Conservation (phyloP, 2,329 filamentous ascomycete genomes). For the Periglandula ipomoeae region DNA sequence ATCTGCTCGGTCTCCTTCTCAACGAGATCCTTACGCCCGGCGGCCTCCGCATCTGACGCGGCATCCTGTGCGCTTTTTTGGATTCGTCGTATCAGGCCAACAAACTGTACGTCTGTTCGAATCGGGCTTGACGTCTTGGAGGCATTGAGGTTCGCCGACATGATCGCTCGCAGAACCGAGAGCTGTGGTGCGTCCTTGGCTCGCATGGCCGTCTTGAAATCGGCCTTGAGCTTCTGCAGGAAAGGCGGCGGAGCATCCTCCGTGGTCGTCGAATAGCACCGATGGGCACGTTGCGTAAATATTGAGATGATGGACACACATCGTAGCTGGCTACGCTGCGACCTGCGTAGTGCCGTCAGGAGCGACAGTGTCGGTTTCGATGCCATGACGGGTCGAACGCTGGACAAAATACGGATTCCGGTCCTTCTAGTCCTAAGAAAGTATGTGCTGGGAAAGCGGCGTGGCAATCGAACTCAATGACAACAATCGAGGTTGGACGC, state of each 20-base stretch:
- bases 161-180: slow-evolving; percentile 56
- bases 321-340: slow-evolving; percentile 1
- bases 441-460: background rate
- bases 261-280: slow-evolving; percentile 24
- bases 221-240: slow-evolving; percentile 44
- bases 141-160: slow-evolving; percentile 64
- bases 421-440: too few relatives aligned
- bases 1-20: slow-evolving; percentile 62
- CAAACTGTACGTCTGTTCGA: slow-evolving; percentile 58
- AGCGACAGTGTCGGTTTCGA: slow-evolving; percentile 14
- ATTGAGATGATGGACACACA: background rate
- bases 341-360: slow-evolving; percentile 16
- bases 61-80: slow-evolving; percentile 49
- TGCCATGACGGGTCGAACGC: slow-evolving; percentile 13
- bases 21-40: slow-evolving; percentile 58
- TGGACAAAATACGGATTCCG: background rate
- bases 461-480: background rate
- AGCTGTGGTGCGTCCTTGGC: slow-evolving; percentile 56
- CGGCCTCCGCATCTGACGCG: slow-evolving; percentile 52
- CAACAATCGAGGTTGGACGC: background rate
- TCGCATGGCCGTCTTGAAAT: slow-evolving; percentile 59
- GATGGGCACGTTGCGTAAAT: slow-evolving; percentile 10
- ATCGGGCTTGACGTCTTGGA: slow-evolving; percentile 66
- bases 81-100: slow-evolving; percentile 57
- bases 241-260: slow-evolving; percentile 33